A percentile compares a stretch with the other conserved stretches of the same genome.
Conservation (phyloP, 441 rosid species). For the Erodium chrysanthum region DNA sequence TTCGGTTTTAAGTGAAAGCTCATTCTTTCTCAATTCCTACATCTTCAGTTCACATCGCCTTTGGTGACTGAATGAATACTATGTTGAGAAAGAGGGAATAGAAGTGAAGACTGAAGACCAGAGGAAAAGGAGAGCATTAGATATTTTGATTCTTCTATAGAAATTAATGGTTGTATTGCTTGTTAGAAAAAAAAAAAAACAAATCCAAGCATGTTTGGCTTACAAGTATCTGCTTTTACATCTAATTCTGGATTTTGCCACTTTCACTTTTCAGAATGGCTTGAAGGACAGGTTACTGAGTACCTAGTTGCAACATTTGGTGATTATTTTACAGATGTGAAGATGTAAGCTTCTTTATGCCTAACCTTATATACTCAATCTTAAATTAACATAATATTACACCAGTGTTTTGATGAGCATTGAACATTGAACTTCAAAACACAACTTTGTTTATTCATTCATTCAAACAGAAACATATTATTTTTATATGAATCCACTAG, state of each 20-base stretch:
- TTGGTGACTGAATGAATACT: not conserved
- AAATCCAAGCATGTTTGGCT: not conserved
- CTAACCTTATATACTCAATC: constrained; percentile 3
- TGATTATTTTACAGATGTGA: constrained; percentile 91
- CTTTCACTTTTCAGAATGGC: constrained; percentile 60
- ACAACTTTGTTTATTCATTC: too few species aligned
- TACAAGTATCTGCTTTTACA: constrained; percentile 5
- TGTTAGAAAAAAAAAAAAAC: too few species aligned
- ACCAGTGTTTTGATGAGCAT: too few species aligned
- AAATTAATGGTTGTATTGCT: not conserved
- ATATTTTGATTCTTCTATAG: not conserved
- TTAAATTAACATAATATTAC: too few species aligned
- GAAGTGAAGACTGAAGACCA: not conserved
- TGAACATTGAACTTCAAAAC: too few species aligned
- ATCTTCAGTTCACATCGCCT: not conserved
- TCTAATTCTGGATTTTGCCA: constrained; percentile 18
- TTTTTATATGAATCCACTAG: too few species aligned
- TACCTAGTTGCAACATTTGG: constrained; percentile 86
- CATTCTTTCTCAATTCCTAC: not conserved
- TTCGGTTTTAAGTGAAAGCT: not conserved
- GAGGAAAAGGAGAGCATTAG: not conserved
- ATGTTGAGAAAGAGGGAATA: not conserved
- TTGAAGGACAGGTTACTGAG: constrained; percentile 94
- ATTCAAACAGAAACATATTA: too few species aligned
- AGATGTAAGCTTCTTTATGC: constrained; percentile 52